Evolutionary conservation across 441 rosid species (phyloP).

Genomic region (Jatropha podagrica): DNA sequence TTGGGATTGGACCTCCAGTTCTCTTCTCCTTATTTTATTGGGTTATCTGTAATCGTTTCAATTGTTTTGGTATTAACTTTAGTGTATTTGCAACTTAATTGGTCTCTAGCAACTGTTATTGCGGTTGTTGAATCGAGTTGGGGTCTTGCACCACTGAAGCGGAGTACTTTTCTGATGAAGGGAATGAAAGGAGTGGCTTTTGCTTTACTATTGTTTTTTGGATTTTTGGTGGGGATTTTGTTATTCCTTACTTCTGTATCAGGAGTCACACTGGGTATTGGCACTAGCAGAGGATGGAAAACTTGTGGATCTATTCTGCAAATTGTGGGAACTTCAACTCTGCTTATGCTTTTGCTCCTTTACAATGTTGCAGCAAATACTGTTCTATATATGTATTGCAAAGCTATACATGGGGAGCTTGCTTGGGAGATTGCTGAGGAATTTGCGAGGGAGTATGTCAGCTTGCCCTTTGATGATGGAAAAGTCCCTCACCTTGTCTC

Average conservation of each 20-base stretch:
- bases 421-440: constrained; percentile 76
- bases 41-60: constrained; percentile 15
- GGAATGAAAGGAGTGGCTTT: constrained; percentile 51
- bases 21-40: constrained; percentile 38
- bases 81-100: constrained; percentile 43
- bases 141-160: constrained; percentile 60
- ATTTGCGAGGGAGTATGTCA: constrained; percentile 60
- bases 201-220: constrained; percentile 34
- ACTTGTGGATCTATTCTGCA: constrained; percentile 39
- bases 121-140: constrained; percentile 71
- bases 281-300: constrained; percentile 34
- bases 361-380: constrained; percentile 45
- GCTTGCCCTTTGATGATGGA: constrained; percentile 73
- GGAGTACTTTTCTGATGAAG: constrained; percentile 48
- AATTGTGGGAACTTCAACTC: constrained; percentile 43
- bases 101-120: constrained; percentile 51
- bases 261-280: constrained; percentile 18
- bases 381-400: constrained; percentile 68
- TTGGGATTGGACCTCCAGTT: constrained; percentile 24
- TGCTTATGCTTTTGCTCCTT: constrained; percentile 31
- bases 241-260: constrained; percentile 27
- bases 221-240: constrained; percentile 24
- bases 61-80: constrained; percentile 21
- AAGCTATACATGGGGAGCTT: constrained; percentile 68
- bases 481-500: constrained; percentile 72